phyloP scores from a whole-genome alignment of 768 basidiomycete genomes.

The Lactarius trivialis region DNA sequence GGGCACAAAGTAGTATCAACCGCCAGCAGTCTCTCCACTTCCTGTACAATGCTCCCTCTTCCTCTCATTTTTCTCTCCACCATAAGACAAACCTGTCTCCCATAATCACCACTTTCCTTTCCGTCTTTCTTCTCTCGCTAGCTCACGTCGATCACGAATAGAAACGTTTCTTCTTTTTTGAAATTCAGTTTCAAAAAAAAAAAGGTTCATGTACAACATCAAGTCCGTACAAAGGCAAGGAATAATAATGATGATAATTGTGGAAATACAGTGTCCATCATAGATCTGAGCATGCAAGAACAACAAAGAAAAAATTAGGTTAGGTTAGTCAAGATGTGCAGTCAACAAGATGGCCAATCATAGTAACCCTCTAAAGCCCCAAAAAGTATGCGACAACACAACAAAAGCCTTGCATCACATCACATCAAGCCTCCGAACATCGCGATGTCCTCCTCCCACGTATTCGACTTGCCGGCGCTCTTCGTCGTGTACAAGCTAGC shows the following conservation, averaged over 20 bases:
- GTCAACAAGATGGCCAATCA: neutral
- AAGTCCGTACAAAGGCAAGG: neutral
- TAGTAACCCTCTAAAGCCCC: neutral
- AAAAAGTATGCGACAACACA: neutral
- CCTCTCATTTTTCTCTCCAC: neutral
- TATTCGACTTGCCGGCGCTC: slow-evolving; percentile 2
- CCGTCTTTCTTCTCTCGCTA: neutral
- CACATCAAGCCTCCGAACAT: slow-evolving; percentile 22
- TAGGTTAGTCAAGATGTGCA: neutral
- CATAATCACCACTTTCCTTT: neutral
- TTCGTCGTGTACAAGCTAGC: neutral
- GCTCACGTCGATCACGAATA: slow-evolving; percentile 13
- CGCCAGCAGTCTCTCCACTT: slow-evolving; percentile 6
- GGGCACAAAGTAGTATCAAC: neutral
- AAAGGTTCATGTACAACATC: neutral
- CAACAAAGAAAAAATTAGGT: neutral
- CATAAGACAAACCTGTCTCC: slow-evolving; percentile 3
- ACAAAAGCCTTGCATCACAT: neutral
- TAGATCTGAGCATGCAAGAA: neutral
- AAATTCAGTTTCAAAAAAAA: neutral
- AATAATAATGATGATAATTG: neutral
- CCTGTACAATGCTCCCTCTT: slow-evolving; percentile 4
- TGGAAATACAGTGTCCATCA: neutral
- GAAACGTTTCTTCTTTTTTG: neutral
- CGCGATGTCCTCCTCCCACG: slow-evolving; percentile 22